These are phyloP conservation scores for Cryptococcus amylolentus DNA, from an alignment of 1,284 basidiomycete species.

Conservation along the genomic window DNA sequence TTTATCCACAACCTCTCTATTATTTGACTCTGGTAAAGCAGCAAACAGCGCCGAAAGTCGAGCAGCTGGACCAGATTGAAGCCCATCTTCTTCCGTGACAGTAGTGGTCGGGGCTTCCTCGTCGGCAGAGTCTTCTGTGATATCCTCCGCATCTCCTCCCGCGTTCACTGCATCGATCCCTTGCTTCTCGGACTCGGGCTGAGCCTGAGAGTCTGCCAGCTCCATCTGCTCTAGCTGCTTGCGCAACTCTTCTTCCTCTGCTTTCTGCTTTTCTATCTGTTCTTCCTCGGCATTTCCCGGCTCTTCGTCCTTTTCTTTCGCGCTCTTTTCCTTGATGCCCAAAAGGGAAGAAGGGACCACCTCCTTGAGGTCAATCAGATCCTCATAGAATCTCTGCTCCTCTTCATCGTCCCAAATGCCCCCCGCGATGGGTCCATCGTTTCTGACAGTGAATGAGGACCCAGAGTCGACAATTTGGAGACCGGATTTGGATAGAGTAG, in stretches of 20 bases:
- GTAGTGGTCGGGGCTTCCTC: neutral
- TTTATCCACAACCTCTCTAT: slow-evolving; percentile 87
- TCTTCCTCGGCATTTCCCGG: slow-evolving; percentile 29
- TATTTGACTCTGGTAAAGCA: slow-evolving; percentile 89
- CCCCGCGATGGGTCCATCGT: slow-evolving; percentile 58
- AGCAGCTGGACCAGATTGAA: slow-evolving; percentile 78
- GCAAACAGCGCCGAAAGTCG: slow-evolving; percentile 86
- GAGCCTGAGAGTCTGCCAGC: slow-evolving; percentile 5
- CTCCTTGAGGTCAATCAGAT: slow-evolving; percentile 84
- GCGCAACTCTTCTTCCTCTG: slow-evolving; percentile 54
- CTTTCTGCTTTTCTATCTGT: slow-evolving; percentile 36
- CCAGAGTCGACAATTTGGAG: slow-evolving; percentile 52
- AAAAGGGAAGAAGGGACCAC: slow-evolving; percentile 84
- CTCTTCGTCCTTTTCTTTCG: slow-evolving; percentile 18
- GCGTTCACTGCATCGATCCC: neutral
- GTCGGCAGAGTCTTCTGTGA: slow-evolving; percentile 3
- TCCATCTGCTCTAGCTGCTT: slow-evolving; percentile 48
- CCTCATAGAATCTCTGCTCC: slow-evolving; percentile 90
- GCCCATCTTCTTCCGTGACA: slow-evolving; percentile 42
- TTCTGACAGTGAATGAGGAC: slow-evolving; percentile 55
- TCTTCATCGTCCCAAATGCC: slow-evolving; percentile 99
- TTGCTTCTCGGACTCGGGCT: neutral
- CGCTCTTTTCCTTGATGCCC: slow-evolving; percentile 62
- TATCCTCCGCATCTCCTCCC: slow-evolving; percentile 11
- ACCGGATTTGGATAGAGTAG: slow-evolving; percentile 50